phyloP scores from a whole-genome alignment of 192 early-diverging fungal genomes.

The Backusella westeae region DNA sequence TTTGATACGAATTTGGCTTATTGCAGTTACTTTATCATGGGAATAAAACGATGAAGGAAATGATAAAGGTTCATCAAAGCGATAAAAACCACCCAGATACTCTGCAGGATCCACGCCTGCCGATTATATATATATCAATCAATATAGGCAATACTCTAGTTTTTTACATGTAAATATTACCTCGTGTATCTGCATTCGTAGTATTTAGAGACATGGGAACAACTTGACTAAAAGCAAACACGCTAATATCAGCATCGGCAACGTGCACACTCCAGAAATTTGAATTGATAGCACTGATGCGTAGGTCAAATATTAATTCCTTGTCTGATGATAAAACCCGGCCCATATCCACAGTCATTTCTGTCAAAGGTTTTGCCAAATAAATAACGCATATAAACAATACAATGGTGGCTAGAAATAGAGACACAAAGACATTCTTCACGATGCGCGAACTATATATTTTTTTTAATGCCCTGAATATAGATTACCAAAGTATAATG shows the following conservation, averaged over 20 bases:
- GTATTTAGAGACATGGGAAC: slow-evolving; percentile 13
- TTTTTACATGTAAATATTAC: neutral
- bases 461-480: neutral
- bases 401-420: neutral
- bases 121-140: neutral
- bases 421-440: neutral
- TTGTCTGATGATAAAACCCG: slow-evolving; percentile 64
- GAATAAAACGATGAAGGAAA: slow-evolving; percentile 27
- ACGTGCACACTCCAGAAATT: slow-evolving; percentile 58
- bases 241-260: slow-evolving; percentile 53
- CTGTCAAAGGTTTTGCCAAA: slow-evolving; percentile 15
- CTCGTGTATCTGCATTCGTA: neutral
- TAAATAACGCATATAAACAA: slow-evolving; percentile 9
- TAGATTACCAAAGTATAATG: neutral
- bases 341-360: slow-evolving; percentile 38
- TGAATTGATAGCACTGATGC: slow-evolving; percentile 52
- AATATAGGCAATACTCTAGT: neutral
- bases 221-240: slow-evolving; percentile 56
- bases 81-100: slow-evolving; percentile 30
- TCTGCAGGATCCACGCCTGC: slow-evolving; percentile 32
- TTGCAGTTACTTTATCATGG: slow-evolving; percentile 4
- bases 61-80: slow-evolving; percentile 35
- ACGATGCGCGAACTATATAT: slow-evolving; percentile 7
- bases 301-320: slow-evolving; percentile 64
- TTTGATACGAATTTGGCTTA: slow-evolving; percentile 36